Percentiles rank a stretch among this genome's conserved stretches.
phyloP scores from a whole-genome alignment of 768 basidiomycete species.

The Mrakia frigida region DNA sequence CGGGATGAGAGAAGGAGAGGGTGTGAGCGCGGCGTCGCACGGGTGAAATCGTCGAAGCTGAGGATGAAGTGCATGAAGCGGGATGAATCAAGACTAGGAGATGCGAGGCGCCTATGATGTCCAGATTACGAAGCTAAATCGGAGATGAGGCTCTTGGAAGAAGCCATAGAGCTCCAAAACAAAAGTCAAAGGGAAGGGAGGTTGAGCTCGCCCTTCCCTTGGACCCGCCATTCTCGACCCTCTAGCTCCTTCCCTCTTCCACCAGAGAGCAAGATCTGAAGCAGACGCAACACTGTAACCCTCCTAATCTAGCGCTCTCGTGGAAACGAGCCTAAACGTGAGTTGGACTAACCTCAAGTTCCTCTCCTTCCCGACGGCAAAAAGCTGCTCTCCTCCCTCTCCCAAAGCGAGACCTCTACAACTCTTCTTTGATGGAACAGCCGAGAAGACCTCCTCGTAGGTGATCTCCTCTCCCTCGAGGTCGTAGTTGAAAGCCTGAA shows the following conservation, averaged over 20 bases:
- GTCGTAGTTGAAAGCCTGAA: conserved; percentile 64
- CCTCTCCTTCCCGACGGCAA: conserved; percentile 75
- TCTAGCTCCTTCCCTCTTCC: background rate
- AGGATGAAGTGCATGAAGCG: background rate
- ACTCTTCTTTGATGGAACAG: conserved; percentile 74
- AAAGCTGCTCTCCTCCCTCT: conserved; percentile 64
- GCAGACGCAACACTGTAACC: background rate
- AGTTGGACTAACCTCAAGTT: conserved; percentile 62
- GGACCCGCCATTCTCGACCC: background rate
- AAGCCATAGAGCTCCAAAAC: background rate
- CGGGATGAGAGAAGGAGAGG: background rate
- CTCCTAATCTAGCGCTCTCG: background rate
- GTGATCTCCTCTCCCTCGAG: conserved; percentile 48
- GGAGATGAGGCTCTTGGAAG: background rate
- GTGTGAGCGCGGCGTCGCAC: background rate
- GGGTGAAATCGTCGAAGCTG: background rate
- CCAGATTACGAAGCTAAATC: background rate
- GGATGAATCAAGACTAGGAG: background rate
- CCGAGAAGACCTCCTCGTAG: conserved; percentile 55
- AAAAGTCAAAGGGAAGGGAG: background rate
- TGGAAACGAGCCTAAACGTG: background rate
- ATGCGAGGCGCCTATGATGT: background rate
- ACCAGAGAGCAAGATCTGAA: background rate
- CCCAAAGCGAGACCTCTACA: conserved; percentile 68
- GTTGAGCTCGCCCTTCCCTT: background rate